Base-by-base conservation (phyloP, 2,329 filamentous ascomycete species). In the Penicillium sp. region DNA sequence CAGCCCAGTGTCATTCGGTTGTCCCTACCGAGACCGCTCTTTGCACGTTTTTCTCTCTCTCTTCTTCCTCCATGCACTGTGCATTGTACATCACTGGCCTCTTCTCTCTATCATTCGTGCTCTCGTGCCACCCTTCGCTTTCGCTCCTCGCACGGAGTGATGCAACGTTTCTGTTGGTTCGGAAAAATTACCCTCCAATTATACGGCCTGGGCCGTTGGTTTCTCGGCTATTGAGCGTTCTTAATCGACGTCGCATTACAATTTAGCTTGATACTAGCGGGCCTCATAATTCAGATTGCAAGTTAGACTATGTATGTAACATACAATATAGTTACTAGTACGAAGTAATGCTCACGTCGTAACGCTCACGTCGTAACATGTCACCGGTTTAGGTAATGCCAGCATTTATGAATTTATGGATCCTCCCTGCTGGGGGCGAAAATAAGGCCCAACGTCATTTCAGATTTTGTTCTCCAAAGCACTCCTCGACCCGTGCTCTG, bases 121-220 rank as follows among this genome's bases (percentile, higher is more conserved):
- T 36, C 31, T 34, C 13, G 10, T 34, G 13, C 8, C 31, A 13
- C 13, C 10, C 22, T 24, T 14, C 16, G 31, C 32, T 21, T 46
- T 39, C 31, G 13, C 16, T 29, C 18, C 18, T 18, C 18, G 18
- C 18, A 18, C 18, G 18, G 18, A 18, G 18, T 18, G 18, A 16
- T 44, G 21, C 34, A 11, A 1, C 21, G 27, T 34, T 29, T 7
- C 6, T 24, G 6, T 29, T 21, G 32, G 31, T 18, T 27, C 22
- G 24, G 22, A 39, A 53, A 58, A 29, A 53, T 48, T 58, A 51
- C 54, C 10, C 32, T 56, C 53, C 57, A 50, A 61, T 60, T 48
- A 27, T n/a, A 41, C 27, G 14, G 31, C 16, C 34, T 16, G 47
- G 36, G n/a, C 18, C 41, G 24, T 40, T 44, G 31, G 13, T 46